Evolutionary conservation across 1,284 basidiomycete genomes (phyloP).

Genomic region (Pholiota adiposa): DNA sequence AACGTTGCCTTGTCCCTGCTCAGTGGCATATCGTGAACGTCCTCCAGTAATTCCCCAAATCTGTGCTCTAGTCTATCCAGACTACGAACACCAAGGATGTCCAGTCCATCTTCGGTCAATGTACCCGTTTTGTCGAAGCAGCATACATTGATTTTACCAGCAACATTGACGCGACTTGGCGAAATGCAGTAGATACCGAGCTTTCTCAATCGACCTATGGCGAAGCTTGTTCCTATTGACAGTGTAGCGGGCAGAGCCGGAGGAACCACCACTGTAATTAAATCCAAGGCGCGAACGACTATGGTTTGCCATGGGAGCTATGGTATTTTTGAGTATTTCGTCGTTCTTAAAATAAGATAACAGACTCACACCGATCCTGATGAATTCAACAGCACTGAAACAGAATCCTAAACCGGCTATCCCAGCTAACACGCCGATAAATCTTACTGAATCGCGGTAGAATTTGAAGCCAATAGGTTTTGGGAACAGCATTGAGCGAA

Average conservation of each 20-base stretch:
- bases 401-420: constrained; percentile 91
- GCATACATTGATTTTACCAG: constrained; percentile 96
- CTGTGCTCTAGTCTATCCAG: constrained; percentile 75
- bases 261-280: constrained; percentile 98
- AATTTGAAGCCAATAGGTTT: constrained; percentile 99
- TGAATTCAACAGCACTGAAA: constrained; percentile 89
- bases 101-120: constrained; percentile 96
- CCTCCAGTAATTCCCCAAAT: constrained; percentile 91
- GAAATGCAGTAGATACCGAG: constrained; percentile 96
- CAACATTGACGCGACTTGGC: constrained; percentile 95
- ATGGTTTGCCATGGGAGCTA: constrained; percentile 92
- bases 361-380: constrained; percentile 80
- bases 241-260: constrained; percentile 97
- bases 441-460: constrained; percentile 96
- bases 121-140: constrained; percentile 99
- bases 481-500: constrained; percentile 98
- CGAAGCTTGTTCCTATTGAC: constrained; percentile 97
- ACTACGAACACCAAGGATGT: constrained; percentile 91
- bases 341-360: not conserved
- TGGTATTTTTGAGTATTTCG: not conserved
- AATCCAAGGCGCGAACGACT: constrained; percentile 88
- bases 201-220: constrained; percentile 88
- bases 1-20: constrained; percentile 84
- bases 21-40: constrained; percentile 86
- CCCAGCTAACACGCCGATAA: constrained; percentile 90